phyloP scores from a whole-genome alignment of 83 land plant species.

The Diphasiastrum complanatum region DNA sequence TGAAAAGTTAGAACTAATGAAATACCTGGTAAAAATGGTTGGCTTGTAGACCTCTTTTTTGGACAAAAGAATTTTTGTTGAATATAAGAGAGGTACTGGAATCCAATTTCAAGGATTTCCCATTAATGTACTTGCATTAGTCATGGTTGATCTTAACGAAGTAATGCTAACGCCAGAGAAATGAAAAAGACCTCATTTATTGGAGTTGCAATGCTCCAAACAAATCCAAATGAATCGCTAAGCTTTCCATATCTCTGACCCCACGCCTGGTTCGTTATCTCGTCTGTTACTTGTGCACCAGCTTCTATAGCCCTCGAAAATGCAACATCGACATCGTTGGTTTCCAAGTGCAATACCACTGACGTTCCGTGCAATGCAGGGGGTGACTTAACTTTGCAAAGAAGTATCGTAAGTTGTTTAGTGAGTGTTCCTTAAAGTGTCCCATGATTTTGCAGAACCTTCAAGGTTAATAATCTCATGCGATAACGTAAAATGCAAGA shows the following conservation, averaged over 20 bases:
- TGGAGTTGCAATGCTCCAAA: slow-evolving; percentile 44
- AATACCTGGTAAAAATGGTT: too few species aligned
- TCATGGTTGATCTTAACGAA: too few species aligned
- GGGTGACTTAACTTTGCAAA: slow-evolving; percentile 36
- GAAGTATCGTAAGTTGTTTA: neutral
- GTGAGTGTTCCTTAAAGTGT: neutral
- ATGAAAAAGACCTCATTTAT: too few species aligned
- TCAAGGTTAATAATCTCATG: neutral
- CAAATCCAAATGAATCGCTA: slow-evolving; percentile 66
- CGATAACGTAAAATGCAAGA: too few species aligned
- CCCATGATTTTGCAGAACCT: neutral
- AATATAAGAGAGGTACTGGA: too few species aligned
- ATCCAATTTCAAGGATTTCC: too few species aligned
- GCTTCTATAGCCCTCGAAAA: slow-evolving; percentile 45
- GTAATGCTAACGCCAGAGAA: too few species aligned
- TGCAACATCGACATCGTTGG: slow-evolving; percentile 57
- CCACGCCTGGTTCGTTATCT: slow-evolving; percentile 39
- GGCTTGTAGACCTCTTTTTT: too few species aligned
- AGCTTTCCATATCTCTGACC: slow-evolving; percentile 53
- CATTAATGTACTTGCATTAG: too few species aligned
- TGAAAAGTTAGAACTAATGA: too few species aligned
- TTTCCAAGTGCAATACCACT: slow-evolving; percentile 43
- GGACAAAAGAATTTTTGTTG: too few species aligned
- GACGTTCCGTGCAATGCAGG: slow-evolving; percentile 22
- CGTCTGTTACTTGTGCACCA: slow-evolving; percentile 46